phyloP scores from a whole-genome alignment of 345 rosid species.

The Euphorbia tirucalli region DNA sequence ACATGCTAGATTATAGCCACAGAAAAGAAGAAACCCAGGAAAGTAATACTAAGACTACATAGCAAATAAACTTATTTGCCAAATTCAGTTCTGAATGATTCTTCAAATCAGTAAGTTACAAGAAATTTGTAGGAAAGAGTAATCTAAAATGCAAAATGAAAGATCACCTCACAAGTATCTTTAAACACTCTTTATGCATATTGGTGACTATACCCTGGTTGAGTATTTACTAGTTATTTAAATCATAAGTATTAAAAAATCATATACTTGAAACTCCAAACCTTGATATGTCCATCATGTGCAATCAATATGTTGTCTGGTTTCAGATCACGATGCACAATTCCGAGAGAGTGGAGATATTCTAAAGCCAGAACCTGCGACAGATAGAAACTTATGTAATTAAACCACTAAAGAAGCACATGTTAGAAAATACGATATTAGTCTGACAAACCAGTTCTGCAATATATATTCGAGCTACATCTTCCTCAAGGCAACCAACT shows the following conservation, averaged over 20 bases:
- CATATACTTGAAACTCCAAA: constrained; percentile 35
- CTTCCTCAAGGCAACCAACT: constrained; percentile 80
- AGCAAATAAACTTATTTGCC: background rate
- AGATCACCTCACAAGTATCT: background rate
- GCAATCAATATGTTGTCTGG: constrained; percentile 84
- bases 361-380: constrained; percentile 88
- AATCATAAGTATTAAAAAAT: background rate
- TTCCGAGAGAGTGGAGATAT: constrained; percentile 69
- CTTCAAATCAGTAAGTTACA: background rate
- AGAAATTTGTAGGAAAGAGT: background rate
- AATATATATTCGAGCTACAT: constrained; percentile 68
- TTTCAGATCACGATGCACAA: constrained; percentile 82
- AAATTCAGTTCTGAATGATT: background rate
- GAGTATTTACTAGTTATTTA: background rate
- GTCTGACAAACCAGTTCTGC: constrained; percentile 69
- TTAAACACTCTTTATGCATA: background rate
- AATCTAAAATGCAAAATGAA: background rate
- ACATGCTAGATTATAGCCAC: background rate
- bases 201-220: background rate
- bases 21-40: background rate
- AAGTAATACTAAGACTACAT: background rate
- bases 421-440: constrained; percentile 16
- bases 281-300: constrained; percentile 86
- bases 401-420: background rate
- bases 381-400: constrained; percentile 11